These are phyloP conservation scores for Tricholoma furcatifolium DNA, from an alignment of 768 basidiomycete species.

Conservation along the genomic window DNA sequence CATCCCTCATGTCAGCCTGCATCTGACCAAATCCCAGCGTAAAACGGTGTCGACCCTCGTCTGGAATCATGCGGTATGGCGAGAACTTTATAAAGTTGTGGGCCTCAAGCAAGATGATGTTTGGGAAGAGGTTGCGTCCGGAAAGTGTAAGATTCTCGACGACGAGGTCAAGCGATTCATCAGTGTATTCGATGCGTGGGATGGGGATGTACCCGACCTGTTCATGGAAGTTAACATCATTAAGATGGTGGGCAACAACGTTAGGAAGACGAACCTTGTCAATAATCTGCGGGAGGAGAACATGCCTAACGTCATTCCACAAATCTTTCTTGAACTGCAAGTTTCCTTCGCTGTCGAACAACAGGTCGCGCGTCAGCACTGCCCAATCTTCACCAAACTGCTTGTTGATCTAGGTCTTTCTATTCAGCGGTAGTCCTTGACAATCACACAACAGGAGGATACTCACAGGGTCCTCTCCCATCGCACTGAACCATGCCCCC, in stretches of 20 bases:
- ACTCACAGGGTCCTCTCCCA: constrained; percentile 75
- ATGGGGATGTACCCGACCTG: constrained; percentile 84
- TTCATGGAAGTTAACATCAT: too few species aligned
- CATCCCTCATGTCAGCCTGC: constrained; percentile 92
- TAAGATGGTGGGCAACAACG: too few species aligned
- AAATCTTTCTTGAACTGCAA: constrained; percentile 86
- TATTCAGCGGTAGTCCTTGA: background rate
- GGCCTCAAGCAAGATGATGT: constrained; percentile 68
- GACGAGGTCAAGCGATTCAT: constrained; percentile 82
- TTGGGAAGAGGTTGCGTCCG: constrained; percentile 88
- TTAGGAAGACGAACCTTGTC: constrained; percentile 49
- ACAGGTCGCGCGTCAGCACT: constrained; percentile 76
- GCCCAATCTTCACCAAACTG: constrained; percentile 84
- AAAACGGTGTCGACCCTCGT: constrained; percentile 70
- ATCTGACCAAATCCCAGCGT: constrained; percentile 79
- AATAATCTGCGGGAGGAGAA: constrained; percentile 79
- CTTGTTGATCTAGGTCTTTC: constrained; percentile 46
- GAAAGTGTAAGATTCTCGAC: constrained; percentile 91
- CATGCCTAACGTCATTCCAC: constrained; percentile 84
- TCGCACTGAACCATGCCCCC: constrained; percentile 78
- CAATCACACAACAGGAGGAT: background rate
- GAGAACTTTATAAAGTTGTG: constrained; percentile 85
- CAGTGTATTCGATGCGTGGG: constrained; percentile 92
- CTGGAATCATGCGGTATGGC: constrained; percentile 61
- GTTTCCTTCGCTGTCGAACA: constrained; percentile 78